Evolutionary conservation across 2,329 filamentous ascomycete genomes (phyloP), one percentile per base, ranked within the genome.

Genomic region (Fusarium albidum): DNA sequence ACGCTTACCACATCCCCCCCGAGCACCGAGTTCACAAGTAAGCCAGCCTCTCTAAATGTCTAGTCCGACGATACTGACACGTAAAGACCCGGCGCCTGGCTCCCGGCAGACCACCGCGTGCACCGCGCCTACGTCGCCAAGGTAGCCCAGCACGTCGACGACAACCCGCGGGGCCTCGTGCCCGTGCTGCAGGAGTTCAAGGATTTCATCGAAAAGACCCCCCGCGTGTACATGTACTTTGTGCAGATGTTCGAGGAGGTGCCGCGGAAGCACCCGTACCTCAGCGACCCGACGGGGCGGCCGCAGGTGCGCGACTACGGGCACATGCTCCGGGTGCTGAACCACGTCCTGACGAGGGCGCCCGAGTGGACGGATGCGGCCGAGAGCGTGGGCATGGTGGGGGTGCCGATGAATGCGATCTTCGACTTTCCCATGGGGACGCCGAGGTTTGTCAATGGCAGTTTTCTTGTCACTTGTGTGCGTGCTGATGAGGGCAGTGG

Each of bases 171-270:
- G 59, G 69, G 79, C 3, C 75, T 90, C 1, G 78, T 81, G 11
- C 86, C 86, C 0, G 85, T 85, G 0, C 71, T 91, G 1, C 64
- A 80, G 56, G 87, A 90, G 58, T 89, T 91, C 74, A 79, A 85
- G 65, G 69, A 82, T 2, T 73, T 90, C 18, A 90, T 91, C 57
- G 87, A 91, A 68, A 70, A 70, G 25, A 85, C 85, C 58, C 75
- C 86, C 2, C 80, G 85, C 17, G 74, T 91, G 21, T 87, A 84
- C 74, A 86, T 90, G 79, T 83, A 86, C 68, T 84, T 89, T 66
- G 75, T 76, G 18, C 76, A 81, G 57, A 91, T 91, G 88, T 91
- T 88, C 71, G 76, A 82, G 26, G 84, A 91, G 71, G 77, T 90
- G 15, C 87, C 88, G 0, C 67, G 69, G 27, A 85, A 84, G 69